Percentiles rank a stretch among this genome's conserved stretches.
These are phyloP conservation scores for Herpetospermum pedunculosum DNA, from an alignment of 306 rosid genomes.

Conservation along the genomic window DNA sequence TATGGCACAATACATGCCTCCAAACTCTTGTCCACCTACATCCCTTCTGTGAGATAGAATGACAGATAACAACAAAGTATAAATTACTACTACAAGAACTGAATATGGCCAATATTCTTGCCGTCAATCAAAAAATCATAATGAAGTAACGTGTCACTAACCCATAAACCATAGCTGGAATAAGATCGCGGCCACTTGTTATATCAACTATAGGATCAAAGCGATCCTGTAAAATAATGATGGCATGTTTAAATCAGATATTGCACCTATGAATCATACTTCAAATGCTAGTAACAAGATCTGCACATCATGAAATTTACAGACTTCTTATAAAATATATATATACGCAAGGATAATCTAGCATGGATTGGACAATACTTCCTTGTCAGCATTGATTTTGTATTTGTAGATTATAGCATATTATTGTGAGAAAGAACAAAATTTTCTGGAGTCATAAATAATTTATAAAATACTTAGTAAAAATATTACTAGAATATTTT, in stretches of 20 bases:
- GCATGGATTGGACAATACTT: background rate
- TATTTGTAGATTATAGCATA: background rate
- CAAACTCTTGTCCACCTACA: conserved; percentile 79
- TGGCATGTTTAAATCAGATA: background rate
- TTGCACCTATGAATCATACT: background rate
- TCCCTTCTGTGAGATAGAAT: conserved; percentile 43
- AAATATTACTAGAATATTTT: too few species aligned
- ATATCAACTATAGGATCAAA: conserved; percentile 84
- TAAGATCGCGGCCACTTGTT: conserved; percentile 80
- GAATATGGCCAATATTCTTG: conserved; percentile 6
- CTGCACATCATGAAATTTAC: background rate
- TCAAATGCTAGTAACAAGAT: background rate
- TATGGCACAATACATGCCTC: conserved; percentile 88
- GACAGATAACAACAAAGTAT: conserved; percentile 11
- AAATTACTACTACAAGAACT: background rate
- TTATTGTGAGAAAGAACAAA: background rate
- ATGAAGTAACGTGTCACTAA: conserved; percentile 17
- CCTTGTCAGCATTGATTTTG: background rate
- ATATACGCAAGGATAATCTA: background rate
- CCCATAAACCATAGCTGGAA: conserved; percentile 98
- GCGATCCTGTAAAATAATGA: conserved; percentile 56
- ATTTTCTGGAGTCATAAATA: background rate
- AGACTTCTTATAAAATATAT: background rate
- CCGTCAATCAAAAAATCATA: background rate
- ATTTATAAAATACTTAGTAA: background rate